Conservation (phyloP, 106 monocot species). For the Xerophyta viscosa region DNA sequence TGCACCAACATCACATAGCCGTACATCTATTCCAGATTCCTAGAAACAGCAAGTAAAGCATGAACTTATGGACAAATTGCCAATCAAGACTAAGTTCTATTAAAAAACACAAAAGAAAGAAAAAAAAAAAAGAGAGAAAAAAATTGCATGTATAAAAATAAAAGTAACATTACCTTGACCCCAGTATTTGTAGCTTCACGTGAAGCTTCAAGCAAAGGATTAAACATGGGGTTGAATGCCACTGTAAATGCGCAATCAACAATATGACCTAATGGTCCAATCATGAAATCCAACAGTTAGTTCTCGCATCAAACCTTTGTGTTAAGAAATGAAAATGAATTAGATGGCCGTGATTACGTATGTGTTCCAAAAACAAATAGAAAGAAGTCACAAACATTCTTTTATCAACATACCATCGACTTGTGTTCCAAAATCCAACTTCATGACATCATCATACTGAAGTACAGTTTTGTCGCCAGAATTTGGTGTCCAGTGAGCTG, state of each 20-base stretch:
- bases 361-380: too few relatives aligned
- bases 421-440: conserved; percentile 97
- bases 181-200: conserved; percentile 95
- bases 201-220: conserved; percentile 91
- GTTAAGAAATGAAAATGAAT: too few relatives aligned
- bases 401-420: conserved; percentile 97
- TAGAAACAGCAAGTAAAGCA: conserved; percentile 13
- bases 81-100: neutral
- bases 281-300: too few relatives aligned
- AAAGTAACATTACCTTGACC: conserved; percentile 47
- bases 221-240: conserved; percentile 96
- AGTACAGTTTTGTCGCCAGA: conserved; percentile 98
- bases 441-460: conserved; percentile 99
- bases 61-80: neutral
- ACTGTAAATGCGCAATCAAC: conserved; percentile 97
- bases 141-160: too few relatives aligned
- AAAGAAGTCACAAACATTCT: too few relatives aligned
- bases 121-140: too few relatives aligned
- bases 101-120: neutral
- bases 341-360: too few relatives aligned
- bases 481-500: conserved; percentile 99
- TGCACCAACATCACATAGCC: conserved; percentile 93
- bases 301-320: too few relatives aligned
- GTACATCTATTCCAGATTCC: conserved; percentile 98
- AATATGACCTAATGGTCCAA: conserved; percentile 56